These are phyloP conservation scores for Clonostachys solani DNA, from an alignment of 2,329 filamentous ascomycete genomes.

Conservation along the genomic window DNA sequence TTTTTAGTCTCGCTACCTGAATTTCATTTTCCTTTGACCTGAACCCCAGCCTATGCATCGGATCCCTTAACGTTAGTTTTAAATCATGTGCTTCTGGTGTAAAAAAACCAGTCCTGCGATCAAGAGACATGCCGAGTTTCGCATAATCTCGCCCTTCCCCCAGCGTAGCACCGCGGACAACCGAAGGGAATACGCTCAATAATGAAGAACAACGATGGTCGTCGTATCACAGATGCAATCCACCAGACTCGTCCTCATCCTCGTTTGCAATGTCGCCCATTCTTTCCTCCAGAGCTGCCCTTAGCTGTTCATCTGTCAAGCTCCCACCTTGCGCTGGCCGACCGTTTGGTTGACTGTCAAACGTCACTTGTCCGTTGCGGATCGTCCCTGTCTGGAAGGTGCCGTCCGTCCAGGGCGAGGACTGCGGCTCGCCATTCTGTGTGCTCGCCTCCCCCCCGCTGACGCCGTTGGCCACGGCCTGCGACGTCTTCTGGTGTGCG, in stretches of 20 bases:
- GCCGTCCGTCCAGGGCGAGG: conserved; percentile 55
- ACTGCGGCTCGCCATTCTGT: conserved; percentile 9
- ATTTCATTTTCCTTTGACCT: too few species aligned
- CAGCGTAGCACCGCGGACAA: too few species aligned
- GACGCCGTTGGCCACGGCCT: conserved; percentile 1
- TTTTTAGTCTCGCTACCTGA: too few species aligned
- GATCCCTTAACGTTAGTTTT: too few species aligned
- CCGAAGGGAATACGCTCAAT: conserved; percentile 1
- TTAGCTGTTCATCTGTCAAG: conserved; percentile 55
- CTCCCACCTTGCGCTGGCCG: conserved; percentile 32
- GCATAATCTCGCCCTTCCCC: too few species aligned
- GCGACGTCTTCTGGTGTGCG: neutral
- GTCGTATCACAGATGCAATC: conserved; percentile 53
- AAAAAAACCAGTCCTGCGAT: too few species aligned
- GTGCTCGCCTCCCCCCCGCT: conserved; percentile 8
- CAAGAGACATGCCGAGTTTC: too few species aligned
- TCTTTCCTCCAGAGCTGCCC: conserved; percentile 48
- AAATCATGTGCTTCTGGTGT: too few species aligned
- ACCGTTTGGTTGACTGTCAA: conserved; percentile 24
- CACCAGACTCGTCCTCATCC: conserved; percentile 44
- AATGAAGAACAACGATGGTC: neutral
- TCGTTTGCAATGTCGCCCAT: conserved; percentile 39
- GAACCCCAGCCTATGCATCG: too few species aligned
- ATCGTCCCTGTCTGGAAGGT: conserved; percentile 60
- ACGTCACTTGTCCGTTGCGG: conserved; percentile 41